Percentiles rank a stretch among this genome's conserved stretches.
These are phyloP conservation scores for Sporothrix mexicana DNA, from an alignment of 2,329 filamentous ascomycete genomes.

Conservation along the genomic window DNA sequence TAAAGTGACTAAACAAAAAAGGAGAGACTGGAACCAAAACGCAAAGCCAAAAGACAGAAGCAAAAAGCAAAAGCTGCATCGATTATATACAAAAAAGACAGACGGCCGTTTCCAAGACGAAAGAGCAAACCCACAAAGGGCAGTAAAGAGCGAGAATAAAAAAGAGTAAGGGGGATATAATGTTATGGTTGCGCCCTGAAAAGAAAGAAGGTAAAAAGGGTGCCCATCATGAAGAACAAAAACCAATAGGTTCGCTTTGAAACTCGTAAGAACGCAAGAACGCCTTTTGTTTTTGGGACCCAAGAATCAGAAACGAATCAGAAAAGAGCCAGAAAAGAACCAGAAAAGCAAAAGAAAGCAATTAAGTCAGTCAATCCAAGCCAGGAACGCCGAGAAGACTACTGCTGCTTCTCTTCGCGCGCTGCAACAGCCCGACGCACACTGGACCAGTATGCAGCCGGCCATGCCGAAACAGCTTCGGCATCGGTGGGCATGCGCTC, in stretches of 20 bases:
- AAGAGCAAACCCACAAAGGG: constrained; percentile 30
- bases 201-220: constrained; percentile 7
- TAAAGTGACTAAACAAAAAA: constrained; percentile 17
- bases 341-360: not conserved
- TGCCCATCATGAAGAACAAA: constrained; percentile 16
- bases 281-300: constrained; percentile 14
- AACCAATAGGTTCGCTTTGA: constrained; percentile 7
- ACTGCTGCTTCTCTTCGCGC: constrained; percentile 40
- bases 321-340: constrained; percentile 3
- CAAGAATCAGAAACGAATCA: constrained; percentile 1
- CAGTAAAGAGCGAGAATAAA: constrained; percentile 41
- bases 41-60: constrained; percentile 9
- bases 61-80: constrained; percentile 25
- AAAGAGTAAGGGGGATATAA: constrained; percentile 38
- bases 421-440: constrained; percentile 58
- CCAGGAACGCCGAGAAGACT: not conserved
- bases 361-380: not conserved
- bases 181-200: constrained; percentile 7
- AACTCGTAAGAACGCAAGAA: constrained; percentile 1
- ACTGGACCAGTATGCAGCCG: constrained; percentile 66
- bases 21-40: not conserved
- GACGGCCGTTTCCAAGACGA: constrained; percentile 9
- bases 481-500: constrained; percentile 64
- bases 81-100: constrained; percentile 38
- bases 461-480: constrained; percentile 62